Evolutionary conservation across 768 basidiomycete species (phyloP), one percentile per base, ranked within the genome.

Genomic region (Austroboletus festivus): DNA sequence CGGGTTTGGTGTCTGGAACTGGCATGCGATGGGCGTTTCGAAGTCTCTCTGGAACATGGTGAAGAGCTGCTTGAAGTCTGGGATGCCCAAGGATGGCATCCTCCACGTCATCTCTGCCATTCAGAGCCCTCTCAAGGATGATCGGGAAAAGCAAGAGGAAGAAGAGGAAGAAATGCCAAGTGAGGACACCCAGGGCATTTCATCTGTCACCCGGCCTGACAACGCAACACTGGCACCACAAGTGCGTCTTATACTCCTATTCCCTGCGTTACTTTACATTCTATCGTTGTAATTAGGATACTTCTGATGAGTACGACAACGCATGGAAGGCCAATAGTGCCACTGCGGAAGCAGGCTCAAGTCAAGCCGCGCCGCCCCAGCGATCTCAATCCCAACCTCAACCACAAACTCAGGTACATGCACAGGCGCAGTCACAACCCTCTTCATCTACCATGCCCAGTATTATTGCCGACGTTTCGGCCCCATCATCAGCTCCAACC

Each of bases 11-110:
- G 75, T 85, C 10, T 90, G 87, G 87, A 85, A 80, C 60, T 90
- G 87, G 87, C 80, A 80, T 48, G 80, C 82, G 1, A 71, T 84
- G 60, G 88, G 88, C 4, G 85, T 89, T 16, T 85, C 83, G 5
- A 72, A 73, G 46, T 72, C 79, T 19, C 66, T 90, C 41, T 89
- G 86, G 87, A 85, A 86, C 59, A 74, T 89, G 67, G 85, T 86
- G 5, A 71, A 76, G 38, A 82, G 80, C 0, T 76, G 73, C 33
- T 59, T 90, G 58, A 71, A 73, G 24, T 70, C 74, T 1, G 85
- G 86, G 3, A 59, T 89, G 60, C 64, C 73, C 55, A 85, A 78
- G 64, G 83, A 84, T 4, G 73, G 75, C 2, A 82, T 87, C 34
- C 57, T 86, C 24, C 71, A 76, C 46, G 61, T 90, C 41, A 72